Evolutionary conservation across 73 alveolate species (phyloP).

Genomic region (Stentor coeruleus): DNA sequence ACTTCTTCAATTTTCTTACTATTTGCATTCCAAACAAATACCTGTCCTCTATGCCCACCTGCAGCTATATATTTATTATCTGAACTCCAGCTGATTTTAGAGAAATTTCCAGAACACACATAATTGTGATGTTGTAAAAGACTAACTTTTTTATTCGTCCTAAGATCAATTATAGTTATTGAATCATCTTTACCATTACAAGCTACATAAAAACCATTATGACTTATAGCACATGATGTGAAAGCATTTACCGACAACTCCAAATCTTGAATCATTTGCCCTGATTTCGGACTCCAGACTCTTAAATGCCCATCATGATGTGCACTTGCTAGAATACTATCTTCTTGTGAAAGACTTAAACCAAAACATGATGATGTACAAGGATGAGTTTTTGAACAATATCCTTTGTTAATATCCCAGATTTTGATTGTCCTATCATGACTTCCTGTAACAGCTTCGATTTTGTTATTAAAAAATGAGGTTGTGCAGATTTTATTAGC

Average conservation of each 20-base stretch:
- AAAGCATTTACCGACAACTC: neutral
- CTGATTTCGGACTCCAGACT: neutral
- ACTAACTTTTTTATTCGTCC: neutral
- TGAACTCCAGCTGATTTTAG: slow-evolving; percentile 25
- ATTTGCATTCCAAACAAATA: slow-evolving; percentile 7
- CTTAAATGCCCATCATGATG: slow-evolving; percentile 57
- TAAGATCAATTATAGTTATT: neutral
- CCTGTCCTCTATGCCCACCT: slow-evolving; percentile 13
- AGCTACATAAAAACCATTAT: slow-evolving; percentile 4
- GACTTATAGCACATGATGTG: neutral
- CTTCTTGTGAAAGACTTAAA: slow-evolving; percentile 34
- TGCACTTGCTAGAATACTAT: slow-evolving; percentile 39
- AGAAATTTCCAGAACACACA: neutral
- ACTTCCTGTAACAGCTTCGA: slow-evolving; percentile 65
- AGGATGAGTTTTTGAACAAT: slow-evolving; percentile 39
- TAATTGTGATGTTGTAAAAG: neutral
- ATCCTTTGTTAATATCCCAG: slow-evolving; percentile 74
- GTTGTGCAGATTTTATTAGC: slow-evolving; percentile 71
- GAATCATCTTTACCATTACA: neutral
- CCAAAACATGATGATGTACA: slow-evolving; percentile 54
- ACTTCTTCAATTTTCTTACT: neutral
- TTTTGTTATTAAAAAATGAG: slow-evolving; percentile 51
- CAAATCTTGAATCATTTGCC: slow-evolving; percentile 17
- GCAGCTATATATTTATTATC: neutral
- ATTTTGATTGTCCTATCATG: slow-evolving; percentile 71